Conservation (phyloP, 495 filamentous ascomycete species). For the Trichoderma parareesei region DNA sequence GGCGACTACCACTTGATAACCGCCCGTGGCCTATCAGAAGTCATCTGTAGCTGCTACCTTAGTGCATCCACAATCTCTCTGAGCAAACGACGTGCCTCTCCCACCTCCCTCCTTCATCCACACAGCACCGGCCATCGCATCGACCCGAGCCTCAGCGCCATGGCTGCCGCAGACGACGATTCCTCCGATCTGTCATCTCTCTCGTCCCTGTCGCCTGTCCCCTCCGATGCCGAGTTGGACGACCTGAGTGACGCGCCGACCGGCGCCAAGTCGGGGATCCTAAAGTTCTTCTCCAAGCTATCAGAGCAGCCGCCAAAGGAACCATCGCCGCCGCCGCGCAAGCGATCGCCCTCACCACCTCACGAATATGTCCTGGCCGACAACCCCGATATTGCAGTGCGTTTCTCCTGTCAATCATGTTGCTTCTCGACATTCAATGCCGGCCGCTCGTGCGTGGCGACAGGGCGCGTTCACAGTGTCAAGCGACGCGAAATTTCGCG, state of each 20-base stretch:
- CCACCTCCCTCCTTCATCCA: constrained; percentile 7
- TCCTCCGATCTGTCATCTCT: constrained; percentile 48
- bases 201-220: constrained; percentile 43
- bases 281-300: constrained; percentile 50
- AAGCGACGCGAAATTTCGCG: constrained; percentile 33
- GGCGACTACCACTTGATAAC: constrained; percentile 7
- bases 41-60: not conserved
- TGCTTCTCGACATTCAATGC: not conserved
- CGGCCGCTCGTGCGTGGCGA: constrained; percentile 18
- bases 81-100: constrained; percentile 9
- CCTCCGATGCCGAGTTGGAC: constrained; percentile 46
- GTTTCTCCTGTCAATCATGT: constrained; percentile 27
- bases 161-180: constrained; percentile 44
- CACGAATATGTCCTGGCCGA: constrained; percentile 86
- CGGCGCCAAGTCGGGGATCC: constrained; percentile 26
- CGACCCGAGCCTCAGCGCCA: constrained; percentile 11
- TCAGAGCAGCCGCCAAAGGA: constrained; percentile 34
- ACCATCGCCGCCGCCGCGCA: constrained; percentile 58
- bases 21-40: constrained; percentile 5
- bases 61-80: constrained; percentile 9
- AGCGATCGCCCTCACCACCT: constrained; percentile 72
- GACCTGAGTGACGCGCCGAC: constrained; percentile 27
- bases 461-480: constrained; percentile 18
- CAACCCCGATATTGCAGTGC: constrained; percentile 79
- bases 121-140: constrained; percentile 13